Conservation (phyloP, 495 filamentous ascomycete genomes). For the Paragyromitra xinjiangensis region DNA sequence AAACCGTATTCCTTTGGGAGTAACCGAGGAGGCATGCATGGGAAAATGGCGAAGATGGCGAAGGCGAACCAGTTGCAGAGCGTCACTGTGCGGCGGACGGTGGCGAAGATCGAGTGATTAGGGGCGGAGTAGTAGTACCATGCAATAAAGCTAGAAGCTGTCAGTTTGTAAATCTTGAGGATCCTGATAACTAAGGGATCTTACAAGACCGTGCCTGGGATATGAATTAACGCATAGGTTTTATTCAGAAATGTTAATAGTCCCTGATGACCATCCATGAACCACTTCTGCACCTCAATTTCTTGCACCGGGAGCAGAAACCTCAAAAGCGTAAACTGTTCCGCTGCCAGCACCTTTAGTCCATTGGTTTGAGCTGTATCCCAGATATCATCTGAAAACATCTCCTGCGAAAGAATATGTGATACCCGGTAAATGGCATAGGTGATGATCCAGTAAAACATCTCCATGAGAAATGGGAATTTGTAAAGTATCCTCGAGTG, state of each 20-base stretch:
- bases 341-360: constrained; percentile 69
- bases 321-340: constrained; percentile 65
- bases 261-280: constrained; percentile 66
- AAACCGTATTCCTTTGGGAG: constrained; percentile 70
- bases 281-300: constrained; percentile 68
- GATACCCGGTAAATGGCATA: constrained; percentile 72
- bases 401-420: constrained; percentile 67
- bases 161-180: not conserved
- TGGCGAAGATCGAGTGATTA: constrained; percentile 65
- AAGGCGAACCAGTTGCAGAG: constrained; percentile 71
- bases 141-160: constrained; percentile 64
- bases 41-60: constrained; percentile 69
- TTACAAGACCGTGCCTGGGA: constrained; percentile 72
- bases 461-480: constrained; percentile 79
- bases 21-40: constrained; percentile 72
- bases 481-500: constrained; percentile 72
- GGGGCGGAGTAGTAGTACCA: constrained; percentile 73
- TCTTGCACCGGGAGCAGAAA: constrained; percentile 68
- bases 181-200: constrained; percentile 32
- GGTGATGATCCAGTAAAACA: constrained; percentile 81
- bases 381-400: constrained; percentile 71
- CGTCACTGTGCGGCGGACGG: constrained; percentile 70
- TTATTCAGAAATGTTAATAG: constrained; percentile 70
- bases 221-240: constrained; percentile 72
- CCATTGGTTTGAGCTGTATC: constrained; percentile 73